Conservation (phyloP, 75 land plant genomes). For the Pinus albicaulis region DNA sequence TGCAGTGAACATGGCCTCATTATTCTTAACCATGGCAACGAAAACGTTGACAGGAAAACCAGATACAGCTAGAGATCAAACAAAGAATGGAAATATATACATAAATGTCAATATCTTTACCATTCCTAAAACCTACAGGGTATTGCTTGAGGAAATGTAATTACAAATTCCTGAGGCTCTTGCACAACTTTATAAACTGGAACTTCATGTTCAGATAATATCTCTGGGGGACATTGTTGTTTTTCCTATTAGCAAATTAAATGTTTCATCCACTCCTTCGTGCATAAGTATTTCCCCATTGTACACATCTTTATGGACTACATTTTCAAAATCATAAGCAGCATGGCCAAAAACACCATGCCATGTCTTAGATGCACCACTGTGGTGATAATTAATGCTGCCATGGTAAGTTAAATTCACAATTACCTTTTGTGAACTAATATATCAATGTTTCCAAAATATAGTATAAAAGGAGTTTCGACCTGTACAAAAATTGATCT, state of each 20-base stretch:
- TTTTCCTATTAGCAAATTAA: conserved; percentile 83
- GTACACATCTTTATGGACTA: conserved; percentile 69
- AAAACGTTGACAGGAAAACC: background rate
- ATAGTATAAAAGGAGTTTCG: background rate
- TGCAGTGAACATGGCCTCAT: background rate
- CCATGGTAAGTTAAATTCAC: background rate
- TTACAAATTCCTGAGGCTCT: conserved; percentile 81
- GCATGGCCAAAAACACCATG: conserved; percentile 90
- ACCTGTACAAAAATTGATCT: too few species aligned
- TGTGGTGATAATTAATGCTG: conserved; percentile 95
- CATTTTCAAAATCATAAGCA: conserved; percentile 74
- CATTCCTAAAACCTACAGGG: conserved; percentile 94
- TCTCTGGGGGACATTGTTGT: conserved; percentile 85
- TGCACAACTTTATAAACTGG: conserved; percentile 90
- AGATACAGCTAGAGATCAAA: background rate
- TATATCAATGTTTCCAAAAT: background rate
- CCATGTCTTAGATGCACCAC: conserved; percentile 96
- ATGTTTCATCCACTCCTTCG: conserved; percentile 77
- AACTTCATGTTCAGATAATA: conserved; percentile 62
- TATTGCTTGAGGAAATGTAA: conserved; percentile 92
- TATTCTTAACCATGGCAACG: background rate
- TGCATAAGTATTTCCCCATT: conserved; percentile 44
- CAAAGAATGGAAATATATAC: background rate
- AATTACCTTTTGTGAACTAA: background rate
- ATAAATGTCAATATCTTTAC: conserved; percentile 23